These are phyloP conservation scores for Saccharomyces hybrid DNA, from an alignment of 1,139 yeast genomes.

Conservation along the genomic window DNA sequence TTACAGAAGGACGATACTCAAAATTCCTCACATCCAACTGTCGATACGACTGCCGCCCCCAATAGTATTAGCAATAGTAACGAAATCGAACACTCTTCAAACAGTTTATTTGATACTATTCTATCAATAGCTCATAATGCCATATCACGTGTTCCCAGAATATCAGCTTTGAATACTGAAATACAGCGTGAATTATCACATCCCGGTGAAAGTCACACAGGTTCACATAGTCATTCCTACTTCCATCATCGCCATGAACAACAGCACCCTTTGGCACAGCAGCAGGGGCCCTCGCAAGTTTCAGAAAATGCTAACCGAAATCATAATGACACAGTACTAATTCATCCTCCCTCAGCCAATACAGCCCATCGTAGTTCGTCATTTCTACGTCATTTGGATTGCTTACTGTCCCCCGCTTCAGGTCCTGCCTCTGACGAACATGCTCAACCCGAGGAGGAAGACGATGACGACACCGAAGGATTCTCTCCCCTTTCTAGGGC, in stretches of 20 bases:
- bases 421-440: not conserved
- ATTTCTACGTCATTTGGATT: constrained; percentile 34
- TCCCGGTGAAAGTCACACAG: not conserved
- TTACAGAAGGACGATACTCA: not conserved
- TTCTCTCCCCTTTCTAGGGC: not conserved
- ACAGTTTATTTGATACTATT: constrained; percentile 15
- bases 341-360: constrained; percentile 9
- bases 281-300: not conserved
- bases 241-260: not conserved
- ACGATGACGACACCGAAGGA: not conserved
- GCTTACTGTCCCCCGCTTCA: constrained; percentile 22
- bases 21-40: not conserved
- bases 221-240: not conserved
- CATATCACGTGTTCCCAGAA: constrained; percentile 18
- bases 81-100: constrained; percentile 10
- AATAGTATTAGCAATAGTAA: not conserved
- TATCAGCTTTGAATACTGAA: constrained; percentile 10
- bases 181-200: not conserved
- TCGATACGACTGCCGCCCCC: not conserved
- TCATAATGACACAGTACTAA: constrained; percentile 12
- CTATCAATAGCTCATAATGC: constrained; percentile 22
- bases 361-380: constrained; percentile 21
- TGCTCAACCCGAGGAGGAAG: not conserved
- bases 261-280: not conserved
- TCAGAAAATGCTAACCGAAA: not conserved